phyloP scores from a whole-genome alignment of 2,329 filamentous ascomycete species.

The Colletotrichum plurivorum region DNA sequence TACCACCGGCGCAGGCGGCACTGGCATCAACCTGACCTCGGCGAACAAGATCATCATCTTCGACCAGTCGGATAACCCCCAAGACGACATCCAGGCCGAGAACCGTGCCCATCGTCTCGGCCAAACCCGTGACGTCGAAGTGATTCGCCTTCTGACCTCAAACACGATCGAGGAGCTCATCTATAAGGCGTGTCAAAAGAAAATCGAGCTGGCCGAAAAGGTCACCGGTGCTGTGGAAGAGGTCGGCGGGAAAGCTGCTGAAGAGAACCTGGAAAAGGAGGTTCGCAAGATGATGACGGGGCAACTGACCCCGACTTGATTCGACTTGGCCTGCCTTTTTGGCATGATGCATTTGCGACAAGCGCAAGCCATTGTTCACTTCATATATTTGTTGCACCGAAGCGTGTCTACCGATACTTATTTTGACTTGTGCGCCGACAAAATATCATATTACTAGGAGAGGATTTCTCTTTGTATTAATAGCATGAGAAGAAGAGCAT shows the following conservation, averaged over 20 bases:
- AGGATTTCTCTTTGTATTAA: not conserved
- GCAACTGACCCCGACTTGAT: slow-evolving; percentile 55
- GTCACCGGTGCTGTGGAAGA: slow-evolving; percentile 61
- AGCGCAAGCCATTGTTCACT: not conserved
- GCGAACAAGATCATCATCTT: slow-evolving; percentile 99
- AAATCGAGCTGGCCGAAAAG: slow-evolving; percentile 85
- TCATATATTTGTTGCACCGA: not conserved
- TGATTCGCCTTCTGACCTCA: slow-evolving; percentile 85
- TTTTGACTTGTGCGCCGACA: not conserved
- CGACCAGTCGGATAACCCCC: slow-evolving; percentile 96
- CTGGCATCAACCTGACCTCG: slow-evolving; percentile 94
- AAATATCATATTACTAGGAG: not conserved
- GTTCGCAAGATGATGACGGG: slow-evolving; percentile 60
- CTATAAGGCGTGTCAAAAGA: slow-evolving; percentile 90
- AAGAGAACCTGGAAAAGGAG: slow-evolving; percentile 58
- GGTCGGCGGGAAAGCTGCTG: slow-evolving; percentile 45
- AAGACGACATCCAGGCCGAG: slow-evolving; percentile 98
- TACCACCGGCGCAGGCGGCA: slow-evolving; percentile 94
- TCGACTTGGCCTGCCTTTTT: not conserved
- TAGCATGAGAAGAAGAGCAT: not conserved
- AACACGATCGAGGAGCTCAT: slow-evolving; percentile 95
- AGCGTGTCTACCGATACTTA: not conserved
- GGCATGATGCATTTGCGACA: not conserved
- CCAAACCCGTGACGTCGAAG: slow-evolving; percentile 90
- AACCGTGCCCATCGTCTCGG: slow-evolving; percentile 96